A percentile compares a stretch with the other conserved stretches of the same genome.
Conservation (phyloP, 108 stramenopile species). For the Cyclotella baltica region DNA sequence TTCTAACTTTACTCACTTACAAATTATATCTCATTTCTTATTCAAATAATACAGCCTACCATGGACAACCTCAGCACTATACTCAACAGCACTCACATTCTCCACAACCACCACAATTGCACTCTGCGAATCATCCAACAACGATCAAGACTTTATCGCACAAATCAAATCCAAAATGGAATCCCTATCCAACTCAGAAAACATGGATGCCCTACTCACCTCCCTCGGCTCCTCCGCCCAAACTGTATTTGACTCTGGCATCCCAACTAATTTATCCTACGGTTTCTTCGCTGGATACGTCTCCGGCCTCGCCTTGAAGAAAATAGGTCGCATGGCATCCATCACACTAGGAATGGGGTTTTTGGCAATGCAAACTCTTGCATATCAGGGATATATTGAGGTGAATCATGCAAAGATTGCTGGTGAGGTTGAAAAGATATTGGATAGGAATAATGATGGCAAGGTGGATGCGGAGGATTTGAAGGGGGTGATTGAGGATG, state of each 20-base stretch:
- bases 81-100: slow-evolving; percentile 7
- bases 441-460: slow-evolving; percentile 53
- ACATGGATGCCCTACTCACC: slow-evolving; percentile 11
- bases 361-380: slow-evolving; percentile 65
- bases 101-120: slow-evolving; percentile 2
- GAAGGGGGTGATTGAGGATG: slow-evolving; percentile 26
- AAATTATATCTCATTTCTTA: not conserved
- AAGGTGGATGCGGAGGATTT: slow-evolving; percentile 44
- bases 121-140: slow-evolving; percentile 17
- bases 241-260: slow-evolving; percentile 54
- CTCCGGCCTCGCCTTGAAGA: slow-evolving; percentile 75
- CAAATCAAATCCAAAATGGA: slow-evolving; percentile 39
- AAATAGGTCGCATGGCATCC: slow-evolving; percentile 71
- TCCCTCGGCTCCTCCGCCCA: slow-evolving; percentile 30
- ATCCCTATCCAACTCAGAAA: slow-evolving; percentile 1
- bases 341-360: slow-evolving; percentile 76
- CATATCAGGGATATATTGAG: slow-evolving; percentile 71
- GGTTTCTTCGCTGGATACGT: slow-evolving; percentile 81
- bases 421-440: slow-evolving; percentile 40
- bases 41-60: not conserved
- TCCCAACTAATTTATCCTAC: slow-evolving; percentile 67
- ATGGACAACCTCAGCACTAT: slow-evolving; percentile 3
- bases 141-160: slow-evolving; percentile 36
- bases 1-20: not conserved
- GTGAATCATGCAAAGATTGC: slow-evolving; percentile 72